Evolutionary conservation across 1,284 basidiomycete genomes (phyloP), one percentile per base, ranked within the genome.

Genomic region (Puccinia polysora): DNA sequence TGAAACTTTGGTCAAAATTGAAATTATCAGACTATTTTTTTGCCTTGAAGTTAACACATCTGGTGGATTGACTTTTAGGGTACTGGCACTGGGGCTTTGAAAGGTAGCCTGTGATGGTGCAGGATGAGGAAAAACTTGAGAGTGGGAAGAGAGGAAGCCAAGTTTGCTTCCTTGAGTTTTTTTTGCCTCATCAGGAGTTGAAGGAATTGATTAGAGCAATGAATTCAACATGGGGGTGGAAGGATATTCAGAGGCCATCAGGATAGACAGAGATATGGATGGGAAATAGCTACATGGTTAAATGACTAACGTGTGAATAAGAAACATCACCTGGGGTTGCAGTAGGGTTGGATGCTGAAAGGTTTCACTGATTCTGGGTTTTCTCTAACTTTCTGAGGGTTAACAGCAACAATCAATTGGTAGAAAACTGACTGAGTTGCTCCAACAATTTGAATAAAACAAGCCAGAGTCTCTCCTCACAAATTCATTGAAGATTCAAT

Each of bases 201-300:
- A 45, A 20, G 45, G 50, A 30, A 40, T 50, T 25, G 65, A 52
- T 43, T 30, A 70, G 45, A 34, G 56, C 4, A 55, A 34, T n/a
- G 25, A 28, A 10, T 28, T 38, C 45, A 56, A 60, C 14, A 32
- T 14, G 1, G 32, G 43, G 34, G 43, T 50, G 25, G 43, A 38
- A 60, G 43, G 32, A 50, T 30, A 36, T 20, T 58, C 38, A 36
- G 45, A 28, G 40, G 23, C 56, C 56, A 70, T 70, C 32, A 70
- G 47, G 14, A 70, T 49, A 10, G 67, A 70, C 23, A 56, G 67
- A n/a, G 67, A 70, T 25, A 70, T 59, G 15, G 67, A 56, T 25
- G 67, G 67, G n/a, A 70, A 70, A 36, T 70, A n/a, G n/a, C n/a
- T n/a, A 70, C 40, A 70, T 60, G 32, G 45, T 49, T 36, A 47